Base-by-base conservation (phyloP, 176 grass and related monocot genomes). In the Raddia distichophylla region DNA sequence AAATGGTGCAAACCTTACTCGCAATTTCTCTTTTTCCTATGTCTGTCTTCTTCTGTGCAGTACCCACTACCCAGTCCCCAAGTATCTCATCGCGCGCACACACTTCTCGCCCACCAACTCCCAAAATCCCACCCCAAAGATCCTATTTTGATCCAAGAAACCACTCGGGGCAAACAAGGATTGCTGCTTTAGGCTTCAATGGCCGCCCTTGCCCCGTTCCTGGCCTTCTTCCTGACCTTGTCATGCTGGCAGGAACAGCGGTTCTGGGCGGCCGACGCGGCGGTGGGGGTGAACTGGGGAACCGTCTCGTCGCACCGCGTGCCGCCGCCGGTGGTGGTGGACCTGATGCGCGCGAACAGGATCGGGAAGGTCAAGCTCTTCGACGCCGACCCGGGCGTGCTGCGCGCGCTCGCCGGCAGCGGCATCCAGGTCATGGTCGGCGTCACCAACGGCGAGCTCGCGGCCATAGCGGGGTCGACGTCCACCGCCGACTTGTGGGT, bases 281-380 rank as follows among this genome's bases (percentile, higher is more conserved):
- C 91, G 42, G 51, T 94, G 13, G 94, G 94, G 32, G 91, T 97
- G 73, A 97, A 97, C 89, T 94, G 94, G 94, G 94, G 94, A 59
- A 94, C 85, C 33, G 47, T 97, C 14, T 84, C 91, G 5, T 90
- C 87, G 47, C 94, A 94, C 87, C 85, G 73, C 86, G 76, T 89
- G 20, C 85, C 91, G 37, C 87, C 94, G 8, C 37, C 35, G 60
- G 82, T 97, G 16, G 91, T 87, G 55, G 94, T 94, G 27, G 89
- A 90, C 90, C 87, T 97, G 57, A 64, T 97, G 66, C 88, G 83
- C 10, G 83, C 88, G 10, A 97, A 97, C 72, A 83, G 77, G 64
- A 94, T 97, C 56, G 72, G 74, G 7, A 97, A 94, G 83, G 94
- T 92, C 8, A 97, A 97, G 86, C 84, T 94, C 48, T 94, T 97